phyloP scores from a whole-genome alignment of 306 rosid species.

The Pterocarpus macrocarpus region DNA sequence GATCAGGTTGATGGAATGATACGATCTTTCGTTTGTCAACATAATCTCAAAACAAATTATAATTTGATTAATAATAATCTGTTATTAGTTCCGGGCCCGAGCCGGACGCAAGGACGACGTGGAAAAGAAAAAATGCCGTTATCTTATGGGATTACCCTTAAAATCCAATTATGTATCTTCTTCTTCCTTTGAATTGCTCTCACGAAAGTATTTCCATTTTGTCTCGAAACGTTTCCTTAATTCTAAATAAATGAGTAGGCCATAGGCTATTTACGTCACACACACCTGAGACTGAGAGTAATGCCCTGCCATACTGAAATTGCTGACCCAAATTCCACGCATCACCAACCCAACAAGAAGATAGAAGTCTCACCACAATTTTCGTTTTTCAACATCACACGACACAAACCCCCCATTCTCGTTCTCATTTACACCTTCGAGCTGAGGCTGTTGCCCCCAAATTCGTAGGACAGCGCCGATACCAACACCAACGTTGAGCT shows the following conservation, averaged over 20 bases:
- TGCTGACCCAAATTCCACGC: not conserved
- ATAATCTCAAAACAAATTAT: not conserved
- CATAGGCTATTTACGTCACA: not conserved
- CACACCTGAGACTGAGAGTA: not conserved
- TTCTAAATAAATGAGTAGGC: not conserved
- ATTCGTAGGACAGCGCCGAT: conserved; percentile 34
- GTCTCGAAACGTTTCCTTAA: no score
- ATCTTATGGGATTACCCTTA: not conserved
- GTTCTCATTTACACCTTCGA: not conserved
- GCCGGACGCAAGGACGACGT: not conserved
- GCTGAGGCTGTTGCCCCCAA: conserved; percentile 33
- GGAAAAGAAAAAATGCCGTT: not conserved
- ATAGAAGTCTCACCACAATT: not conserved
- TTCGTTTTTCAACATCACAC: not conserved
- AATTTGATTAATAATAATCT: not conserved
- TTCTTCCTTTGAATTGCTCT: not conserved
- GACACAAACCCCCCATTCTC: no score
- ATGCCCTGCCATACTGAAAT: not conserved
- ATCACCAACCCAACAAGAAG: conserved; percentile 18
- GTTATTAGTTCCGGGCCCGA: not conserved
- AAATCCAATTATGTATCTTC: not conserved
- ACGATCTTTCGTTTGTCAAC: not conserved
- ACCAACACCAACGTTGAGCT: not conserved
- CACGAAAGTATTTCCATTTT: not conserved
- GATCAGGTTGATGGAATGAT: not conserved